Conservation (phyloP, 176 grass and related monocot species). For the Panicum miliaceum region DNA sequence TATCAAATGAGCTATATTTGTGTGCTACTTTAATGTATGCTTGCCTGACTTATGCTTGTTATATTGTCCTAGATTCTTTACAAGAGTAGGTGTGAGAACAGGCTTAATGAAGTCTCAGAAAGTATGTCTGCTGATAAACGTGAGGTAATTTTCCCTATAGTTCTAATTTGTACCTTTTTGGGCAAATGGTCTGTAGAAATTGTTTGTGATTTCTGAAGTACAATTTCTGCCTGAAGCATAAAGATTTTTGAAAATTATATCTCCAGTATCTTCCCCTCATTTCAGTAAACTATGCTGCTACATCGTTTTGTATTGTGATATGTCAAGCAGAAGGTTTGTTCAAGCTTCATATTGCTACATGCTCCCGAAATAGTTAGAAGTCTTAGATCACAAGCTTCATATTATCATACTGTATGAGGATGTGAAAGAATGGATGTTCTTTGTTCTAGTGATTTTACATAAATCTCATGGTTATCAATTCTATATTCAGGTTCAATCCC, state of each 20-base stretch:
- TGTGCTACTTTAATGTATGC: constrained; percentile 35
- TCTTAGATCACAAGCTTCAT: neutral
- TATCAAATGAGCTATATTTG: constrained; percentile 15
- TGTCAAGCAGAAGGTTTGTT: neutral
- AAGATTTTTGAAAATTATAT: constrained; percentile 24
- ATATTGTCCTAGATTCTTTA: constrained; percentile 75
- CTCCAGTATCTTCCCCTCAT: constrained; percentile 12
- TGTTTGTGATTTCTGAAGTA: constrained; percentile 40
- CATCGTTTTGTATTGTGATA: constrained; percentile 10
- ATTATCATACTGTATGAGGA: neutral
- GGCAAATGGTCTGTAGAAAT: neutral
- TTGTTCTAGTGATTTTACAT: constrained; percentile 20
- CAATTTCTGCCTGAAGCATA: neutral
- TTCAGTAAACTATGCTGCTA: constrained; percentile 3
- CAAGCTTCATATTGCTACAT: constrained; percentile 14
- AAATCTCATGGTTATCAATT: constrained; percentile 33
- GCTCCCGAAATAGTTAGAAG: constrained; percentile 11
- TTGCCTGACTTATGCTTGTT: constrained; percentile 42
- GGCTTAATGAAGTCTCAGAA: constrained; percentile 91
- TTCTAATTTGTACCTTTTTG: neutral
- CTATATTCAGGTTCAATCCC: constrained; percentile 75
- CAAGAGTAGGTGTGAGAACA: constrained; percentile 99
- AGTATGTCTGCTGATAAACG: constrained; percentile 84
- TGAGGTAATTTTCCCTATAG: constrained; percentile 64
- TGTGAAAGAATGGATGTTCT: constrained; percentile 2